Conservation (phyloP, 2,329 filamentous ascomycete genomes). For the Pseudogymnoascus pannorum region DNA sequence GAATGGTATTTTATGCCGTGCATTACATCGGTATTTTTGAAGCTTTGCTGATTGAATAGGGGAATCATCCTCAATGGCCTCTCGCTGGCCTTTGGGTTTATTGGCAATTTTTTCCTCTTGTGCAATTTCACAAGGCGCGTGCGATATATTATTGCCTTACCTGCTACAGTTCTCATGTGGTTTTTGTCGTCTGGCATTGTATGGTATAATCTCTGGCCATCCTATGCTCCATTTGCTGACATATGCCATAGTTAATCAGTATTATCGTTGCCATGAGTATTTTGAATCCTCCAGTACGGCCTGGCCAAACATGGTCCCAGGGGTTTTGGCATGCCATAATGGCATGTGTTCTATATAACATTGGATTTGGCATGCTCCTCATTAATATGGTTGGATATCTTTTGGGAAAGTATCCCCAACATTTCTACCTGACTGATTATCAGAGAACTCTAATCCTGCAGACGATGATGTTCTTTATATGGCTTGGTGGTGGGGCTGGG, state of each 20-base stretch:
- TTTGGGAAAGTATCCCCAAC: slow-evolving; percentile 59
- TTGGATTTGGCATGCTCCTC: slow-evolving; percentile 56
- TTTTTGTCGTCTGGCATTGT: slow-evolving; percentile 53
- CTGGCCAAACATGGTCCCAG: slow-evolving; percentile 51
- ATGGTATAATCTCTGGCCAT: slow-evolving; percentile 51
- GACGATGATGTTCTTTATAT: slow-evolving; percentile 63
- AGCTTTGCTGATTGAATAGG: slow-evolving; percentile 31
- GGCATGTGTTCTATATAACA: slow-evolving; percentile 53
- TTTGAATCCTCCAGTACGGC: slow-evolving; percentile 40
- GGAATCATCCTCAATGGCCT: slow-evolving; percentile 55
- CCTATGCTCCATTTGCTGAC: slow-evolving; percentile 39
- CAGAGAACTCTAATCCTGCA: slow-evolving; percentile 65
- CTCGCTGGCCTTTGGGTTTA: slow-evolving; percentile 55
- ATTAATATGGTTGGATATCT: slow-evolving; percentile 65
- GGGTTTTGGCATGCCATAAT: slow-evolving; percentile 65
- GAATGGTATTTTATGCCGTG: slow-evolving; percentile 41
- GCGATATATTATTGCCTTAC: slow-evolving; percentile 61
- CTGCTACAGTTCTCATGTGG: slow-evolving; percentile 61
- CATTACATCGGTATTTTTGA: background rate
- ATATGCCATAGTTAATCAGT: slow-evolving; percentile 41
- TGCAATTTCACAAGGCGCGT: slow-evolving; percentile 62
- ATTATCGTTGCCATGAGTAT: slow-evolving; percentile 51
- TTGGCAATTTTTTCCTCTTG: slow-evolving; percentile 60
- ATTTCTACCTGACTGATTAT: slow-evolving; percentile 57
- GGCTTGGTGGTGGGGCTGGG: slow-evolving; percentile 57